phyloP scores from a whole-genome alignment of 23 red algal genomes.

The Porphyridium purpureum region DNA sequence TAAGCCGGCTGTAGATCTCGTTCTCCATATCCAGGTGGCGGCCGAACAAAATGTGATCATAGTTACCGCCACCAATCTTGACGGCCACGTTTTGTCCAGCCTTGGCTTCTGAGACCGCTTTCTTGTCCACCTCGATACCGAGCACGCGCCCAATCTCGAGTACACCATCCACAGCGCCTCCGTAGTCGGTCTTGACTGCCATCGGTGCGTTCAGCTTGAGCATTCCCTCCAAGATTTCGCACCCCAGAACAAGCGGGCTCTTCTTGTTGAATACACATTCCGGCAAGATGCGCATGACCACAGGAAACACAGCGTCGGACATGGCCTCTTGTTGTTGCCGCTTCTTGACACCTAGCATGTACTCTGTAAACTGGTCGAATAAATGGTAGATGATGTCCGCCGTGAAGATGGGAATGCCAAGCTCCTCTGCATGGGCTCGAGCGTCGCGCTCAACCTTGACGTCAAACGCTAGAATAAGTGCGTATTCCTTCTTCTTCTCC shows the following conservation, averaged over 20 bases:
- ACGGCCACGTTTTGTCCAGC: slow-evolving; percentile 76
- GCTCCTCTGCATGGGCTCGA: slow-evolving; percentile 67
- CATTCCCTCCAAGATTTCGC: slow-evolving; percentile 74
- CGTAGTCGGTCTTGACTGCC: slow-evolving; percentile 20
- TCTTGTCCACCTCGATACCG: slow-evolving; percentile 79
- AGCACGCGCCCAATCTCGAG: slow-evolving; percentile 85
- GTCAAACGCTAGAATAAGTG: slow-evolving; percentile 93
- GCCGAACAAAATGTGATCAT: slow-evolving; percentile 81
- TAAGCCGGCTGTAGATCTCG: slow-evolving; percentile 73
- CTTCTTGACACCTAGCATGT: slow-evolving; percentile 79
- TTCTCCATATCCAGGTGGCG: slow-evolving; percentile 69
- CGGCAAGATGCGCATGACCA: slow-evolving; percentile 50
- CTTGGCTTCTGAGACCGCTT: slow-evolving; percentile 50
- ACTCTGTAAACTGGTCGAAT: slow-evolving; percentile 87
- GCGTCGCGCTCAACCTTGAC: slow-evolving; percentile 91
- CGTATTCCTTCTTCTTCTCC: slow-evolving; percentile 83
- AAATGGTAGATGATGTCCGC: slow-evolving; percentile 99
- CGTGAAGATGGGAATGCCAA: slow-evolving; percentile 89
- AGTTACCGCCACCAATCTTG: slow-evolving; percentile 63
- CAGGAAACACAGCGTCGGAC: slow-evolving; percentile 74
- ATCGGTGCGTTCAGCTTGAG: slow-evolving; percentile 56
- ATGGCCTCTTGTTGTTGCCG: slow-evolving; percentile 35
- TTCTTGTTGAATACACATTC: slow-evolving; percentile 96
- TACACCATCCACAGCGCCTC: too few species aligned
- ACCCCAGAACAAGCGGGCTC: slow-evolving; percentile 87